Evolutionary conservation across 352 stramenopile species (phyloP), one percentile per base, ranked within the genome.

Genomic region (Phytophthora sp.): DNA sequence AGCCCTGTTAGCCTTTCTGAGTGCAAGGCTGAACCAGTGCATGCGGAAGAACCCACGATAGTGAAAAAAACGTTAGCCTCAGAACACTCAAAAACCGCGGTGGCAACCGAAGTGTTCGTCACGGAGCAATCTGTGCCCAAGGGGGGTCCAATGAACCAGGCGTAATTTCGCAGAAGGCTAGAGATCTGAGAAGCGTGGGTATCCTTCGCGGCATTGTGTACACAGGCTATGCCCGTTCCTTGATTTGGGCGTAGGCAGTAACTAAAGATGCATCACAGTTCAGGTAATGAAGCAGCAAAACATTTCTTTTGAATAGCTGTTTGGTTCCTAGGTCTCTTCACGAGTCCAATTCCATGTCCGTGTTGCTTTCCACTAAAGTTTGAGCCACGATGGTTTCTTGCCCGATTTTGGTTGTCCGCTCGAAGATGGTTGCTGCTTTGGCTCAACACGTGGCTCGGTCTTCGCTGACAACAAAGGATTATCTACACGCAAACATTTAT

Each of bases 311-410:
- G 12, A 32, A n/a, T 35, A 32, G 6, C n/a, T n/a, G n/a, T n/a
- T n/a, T n/a, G n/a, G n/a, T n/a, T n/a, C n/a, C n/a, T n/a, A n/a
- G n/a, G n/a, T n/a, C n/a, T n/a, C n/a, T n/a, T n/a, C n/a, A n/a
- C n/a, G n/a, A n/a, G n/a, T n/a, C n/a, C n/a, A n/a, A n/a, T n/a
- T 41, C 34, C 9, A 7, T 41, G 34, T 41, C 9, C 37, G 9
- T 6, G 37, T 23, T n/a, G n/a, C n/a, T n/a, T n/a, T n/a, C n/a
- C 18, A 21, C 48, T 76, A 92, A 5, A 92, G 67, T 59, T 94
- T 94, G 24, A 94, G 56, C 84, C 84, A 94, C 28, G 77, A 79
- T 2, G 84, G 84, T 37, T 91, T 91, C 58, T 92, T 94, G 1
- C 61, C 60, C 8, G 61, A 66, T 48, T 86, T 86, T 27, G 43